These are phyloP conservation scores for Hepatocystis sp. DNA, from an alignment of 169 alveolate species.

Conservation along the genomic window DNA sequence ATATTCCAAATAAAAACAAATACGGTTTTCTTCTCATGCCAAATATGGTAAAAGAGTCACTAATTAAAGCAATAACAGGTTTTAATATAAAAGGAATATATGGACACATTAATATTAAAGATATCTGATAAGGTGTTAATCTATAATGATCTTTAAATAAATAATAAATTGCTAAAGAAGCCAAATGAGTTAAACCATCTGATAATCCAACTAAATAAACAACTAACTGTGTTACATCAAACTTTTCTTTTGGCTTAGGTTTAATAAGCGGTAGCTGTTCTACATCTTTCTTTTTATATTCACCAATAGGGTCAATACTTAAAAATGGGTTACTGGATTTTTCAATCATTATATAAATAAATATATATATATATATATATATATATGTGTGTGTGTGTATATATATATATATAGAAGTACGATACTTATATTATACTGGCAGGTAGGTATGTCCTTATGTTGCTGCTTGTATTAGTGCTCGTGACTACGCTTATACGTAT, in stretches of 20 bases:
- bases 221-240: constrained; percentile 73
- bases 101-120: constrained; percentile 87
- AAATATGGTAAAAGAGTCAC: constrained; percentile 83
- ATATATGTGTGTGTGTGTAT: background rate
- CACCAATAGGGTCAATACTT: constrained; percentile 70
- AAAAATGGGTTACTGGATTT: constrained; percentile 58
- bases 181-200: constrained; percentile 92
- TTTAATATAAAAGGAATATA: constrained; percentile 91
- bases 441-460: no score
- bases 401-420: background rate
- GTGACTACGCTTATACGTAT: no score
- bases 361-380: background rate
- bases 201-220: constrained; percentile 91
- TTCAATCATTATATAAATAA: constrained; percentile 26
- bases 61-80: constrained; percentile 85
- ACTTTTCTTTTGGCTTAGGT: constrained; percentile 3
- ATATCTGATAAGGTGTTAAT: constrained; percentile 81
- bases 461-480: no score
- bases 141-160: constrained; percentile 90
- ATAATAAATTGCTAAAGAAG: constrained; percentile 90
- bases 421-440: no score
- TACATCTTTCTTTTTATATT: constrained; percentile 7
- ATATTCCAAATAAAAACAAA: constrained; percentile 83
- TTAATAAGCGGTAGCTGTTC: constrained; percentile 41
- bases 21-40: constrained; percentile 91